These are phyloP conservation scores for Hemileccinum hortonii DNA, from an alignment of 1,284 basidiomycete genomes.

Conservation along the genomic window DNA sequence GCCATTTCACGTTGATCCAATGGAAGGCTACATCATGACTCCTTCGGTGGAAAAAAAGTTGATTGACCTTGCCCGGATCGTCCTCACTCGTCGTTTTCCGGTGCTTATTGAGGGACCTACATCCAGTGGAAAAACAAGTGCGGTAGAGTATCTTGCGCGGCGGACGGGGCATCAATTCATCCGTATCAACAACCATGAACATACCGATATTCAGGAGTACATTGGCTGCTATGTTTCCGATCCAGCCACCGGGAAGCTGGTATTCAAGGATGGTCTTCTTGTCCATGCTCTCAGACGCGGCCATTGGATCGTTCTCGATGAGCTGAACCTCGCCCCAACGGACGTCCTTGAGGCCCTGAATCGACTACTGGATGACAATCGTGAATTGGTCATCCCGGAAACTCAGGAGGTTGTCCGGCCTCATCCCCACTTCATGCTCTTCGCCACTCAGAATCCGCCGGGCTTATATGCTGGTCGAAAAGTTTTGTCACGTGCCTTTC, in stretches of 20 bases:
- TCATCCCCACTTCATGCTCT: conserved; percentile 97
- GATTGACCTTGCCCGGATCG: conserved; percentile 88
- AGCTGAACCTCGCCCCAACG: conserved; percentile 96
- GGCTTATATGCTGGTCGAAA: conserved; percentile 98
- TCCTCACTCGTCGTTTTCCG: conserved; percentile 87
- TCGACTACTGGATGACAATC: conserved; percentile 94
- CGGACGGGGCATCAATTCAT: conserved; percentile 95
- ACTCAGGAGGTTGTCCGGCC: conserved; percentile 94
- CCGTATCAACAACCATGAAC: conserved; percentile 99
- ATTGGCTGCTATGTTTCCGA: conserved; percentile 97
- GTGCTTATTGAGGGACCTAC: conserved; percentile 98
- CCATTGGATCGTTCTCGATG: conserved; percentile 98
- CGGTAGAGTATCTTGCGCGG: conserved; percentile 93
- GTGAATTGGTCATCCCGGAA: conserved; percentile 94
- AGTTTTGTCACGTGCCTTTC: conserved; percentile 91
- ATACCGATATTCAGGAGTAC: conserved; percentile 99
- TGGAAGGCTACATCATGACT: conserved; percentile 89
- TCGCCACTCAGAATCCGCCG: conserved; percentile 98
- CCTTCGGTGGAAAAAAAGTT: conserved; percentile 97
- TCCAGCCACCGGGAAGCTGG: conserved; percentile 85
- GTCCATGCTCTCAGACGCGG: conserved; percentile 91
- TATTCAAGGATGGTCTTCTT: conserved; percentile 92
- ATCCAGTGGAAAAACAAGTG: conserved; percentile 96
- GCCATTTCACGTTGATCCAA: conserved; percentile 58
- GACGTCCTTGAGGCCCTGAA: conserved; percentile 98